Conservation (phyloP, 768 basidiomycete genomes). For the Boletus rufocinnamomeus region DNA sequence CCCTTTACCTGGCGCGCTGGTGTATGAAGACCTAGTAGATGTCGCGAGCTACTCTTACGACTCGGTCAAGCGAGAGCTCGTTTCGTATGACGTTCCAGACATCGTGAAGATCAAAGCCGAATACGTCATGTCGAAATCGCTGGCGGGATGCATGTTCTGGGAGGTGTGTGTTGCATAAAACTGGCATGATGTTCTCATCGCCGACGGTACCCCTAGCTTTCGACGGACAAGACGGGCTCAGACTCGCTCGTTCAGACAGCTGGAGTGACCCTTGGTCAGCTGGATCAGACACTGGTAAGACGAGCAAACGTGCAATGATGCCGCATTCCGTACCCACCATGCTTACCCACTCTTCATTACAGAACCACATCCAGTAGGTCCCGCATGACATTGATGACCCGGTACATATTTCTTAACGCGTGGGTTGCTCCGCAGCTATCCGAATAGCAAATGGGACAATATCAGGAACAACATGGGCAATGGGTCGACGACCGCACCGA, state of each 20-base stretch:
- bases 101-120: constrained; percentile 67
- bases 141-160: constrained; percentile 79
- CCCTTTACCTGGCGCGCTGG: constrained; percentile 60
- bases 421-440: constrained; percentile 44
- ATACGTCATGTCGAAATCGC: constrained; percentile 59
- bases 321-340: not conserved
- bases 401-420: not conserved
- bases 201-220: constrained; percentile 38
- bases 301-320: not conserved
- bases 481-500: constrained; percentile 19
- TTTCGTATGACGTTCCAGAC: constrained; percentile 75
- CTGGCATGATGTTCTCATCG: not conserved
- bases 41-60: constrained; percentile 83
- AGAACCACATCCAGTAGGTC: constrained; percentile 61
- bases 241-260: constrained; percentile 60
- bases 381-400: not conserved
- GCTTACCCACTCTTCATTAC: constrained; percentile 2
- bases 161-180: constrained; percentile 37
- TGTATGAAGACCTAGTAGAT: constrained; percentile 66
- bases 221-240: constrained; percentile 58
- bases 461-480: constrained; percentile 62
- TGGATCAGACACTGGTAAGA: constrained; percentile 54
- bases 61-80: constrained; percentile 60
- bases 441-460: constrained; percentile 72
- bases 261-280: constrained; percentile 46